Percentiles rank a stretch among this genome's conserved stretches.
These are phyloP conservation scores for Melampsora abietis-canadensis DNA, from an alignment of 1,284 basidiomycete species.

Conservation along the genomic window DNA sequence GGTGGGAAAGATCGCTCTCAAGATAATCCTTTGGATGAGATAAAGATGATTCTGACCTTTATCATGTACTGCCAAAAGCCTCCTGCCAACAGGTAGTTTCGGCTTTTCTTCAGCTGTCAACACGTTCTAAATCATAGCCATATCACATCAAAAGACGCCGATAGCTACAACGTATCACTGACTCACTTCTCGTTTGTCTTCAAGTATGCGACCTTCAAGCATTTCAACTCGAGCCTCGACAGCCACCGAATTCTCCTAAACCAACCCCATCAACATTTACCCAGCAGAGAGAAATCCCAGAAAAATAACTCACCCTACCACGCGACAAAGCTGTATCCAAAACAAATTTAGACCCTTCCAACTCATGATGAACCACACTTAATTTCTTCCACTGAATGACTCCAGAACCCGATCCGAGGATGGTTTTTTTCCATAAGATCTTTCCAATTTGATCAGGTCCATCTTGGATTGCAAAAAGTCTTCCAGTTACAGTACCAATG, in stretches of 20 bases:
- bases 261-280: no score
- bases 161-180: neutral
- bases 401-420: conserved; percentile 11
- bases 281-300: neutral
- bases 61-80: conserved; percentile 31
- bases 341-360: neutral
- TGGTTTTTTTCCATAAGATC: conserved; percentile 31
- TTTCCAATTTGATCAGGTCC: conserved; percentile 1
- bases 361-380: neutral
- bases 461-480: conserved; percentile 32
- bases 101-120: neutral
- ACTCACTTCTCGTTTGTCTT: neutral
- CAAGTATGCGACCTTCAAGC: neutral
- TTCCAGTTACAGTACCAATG: conserved; percentile 35
- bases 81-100: conserved; percentile 2
- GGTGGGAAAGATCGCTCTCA: neutral
- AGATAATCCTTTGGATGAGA: no score
- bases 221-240: neutral
- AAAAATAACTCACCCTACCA: neutral
- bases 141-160: neutral
- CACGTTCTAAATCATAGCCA: neutral
- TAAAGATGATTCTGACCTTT: conserved; percentile 11
- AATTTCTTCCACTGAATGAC: neutral
- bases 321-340: neutral
- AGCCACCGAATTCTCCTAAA: neutral